phyloP scores from a whole-genome alignment of 73 alveolate genomes.

The Blepharisma japonicum region DNA sequence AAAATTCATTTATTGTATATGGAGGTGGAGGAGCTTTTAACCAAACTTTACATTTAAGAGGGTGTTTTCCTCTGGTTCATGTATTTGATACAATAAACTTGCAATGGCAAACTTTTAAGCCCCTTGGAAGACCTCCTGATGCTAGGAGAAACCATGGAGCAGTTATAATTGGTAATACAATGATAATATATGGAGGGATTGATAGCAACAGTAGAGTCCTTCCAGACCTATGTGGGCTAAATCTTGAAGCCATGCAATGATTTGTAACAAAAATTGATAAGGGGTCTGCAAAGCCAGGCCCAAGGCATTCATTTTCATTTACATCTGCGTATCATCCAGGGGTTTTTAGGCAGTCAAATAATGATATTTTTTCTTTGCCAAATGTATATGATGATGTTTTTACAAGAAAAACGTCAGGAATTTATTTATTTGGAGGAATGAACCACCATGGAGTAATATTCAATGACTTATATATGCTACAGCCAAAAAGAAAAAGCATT shows the following conservation, averaged over 20 bases:
- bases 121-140: conserved; percentile 4
- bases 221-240: neutral
- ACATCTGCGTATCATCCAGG: neutral
- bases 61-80: neutral
- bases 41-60: neutral
- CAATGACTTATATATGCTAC: conserved; percentile 7
- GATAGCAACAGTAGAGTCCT: neutral
- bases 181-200: conserved; percentile 5
- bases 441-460: neutral
- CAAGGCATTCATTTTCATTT: neutral
- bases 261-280: neutral
- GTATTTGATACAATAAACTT: neutral
- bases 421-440: conserved; percentile 11
- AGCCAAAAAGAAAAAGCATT: neutral
- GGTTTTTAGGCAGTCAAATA: neutral
- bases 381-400: neutral
- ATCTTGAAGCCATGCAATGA: neutral
- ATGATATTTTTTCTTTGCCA: neutral
- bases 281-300: neutral
- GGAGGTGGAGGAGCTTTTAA: conserved; percentile 9
- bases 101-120: neutral
- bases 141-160: conserved; percentile 20
- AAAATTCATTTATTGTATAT: neutral
- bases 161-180: neutral
- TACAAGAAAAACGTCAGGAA: conserved; percentile 15